Conservation (phyloP, 352 stramenopile genomes). For the Phytophthora foliorum region DNA sequence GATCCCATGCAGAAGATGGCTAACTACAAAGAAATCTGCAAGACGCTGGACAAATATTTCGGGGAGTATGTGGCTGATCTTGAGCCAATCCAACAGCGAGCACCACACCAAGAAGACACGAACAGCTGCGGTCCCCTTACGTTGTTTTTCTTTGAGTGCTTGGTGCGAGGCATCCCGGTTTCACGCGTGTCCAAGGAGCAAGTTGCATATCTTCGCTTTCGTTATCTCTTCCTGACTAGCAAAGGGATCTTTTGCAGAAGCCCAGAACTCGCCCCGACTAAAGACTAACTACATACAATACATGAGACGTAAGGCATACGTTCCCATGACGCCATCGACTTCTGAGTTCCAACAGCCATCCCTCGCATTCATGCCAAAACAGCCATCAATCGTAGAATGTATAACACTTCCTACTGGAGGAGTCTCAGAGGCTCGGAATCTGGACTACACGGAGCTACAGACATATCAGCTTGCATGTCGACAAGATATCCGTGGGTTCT, state of each 20-base stretch:
- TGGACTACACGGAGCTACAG: no score
- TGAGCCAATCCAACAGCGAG: background rate
- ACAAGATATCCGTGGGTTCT: no score
- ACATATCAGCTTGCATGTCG: no score
- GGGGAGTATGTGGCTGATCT: background rate
- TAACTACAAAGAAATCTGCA: background rate
- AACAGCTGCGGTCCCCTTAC: conserved; percentile 13
- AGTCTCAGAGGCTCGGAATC: no score
- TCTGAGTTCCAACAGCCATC: no score
- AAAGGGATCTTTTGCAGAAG: background rate
- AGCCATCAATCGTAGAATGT: no score
- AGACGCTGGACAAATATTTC: background rate
- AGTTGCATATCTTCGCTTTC: background rate
- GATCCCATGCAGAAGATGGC: background rate
- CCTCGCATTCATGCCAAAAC: no score
- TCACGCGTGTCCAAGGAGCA: background rate
- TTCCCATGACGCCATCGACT: no score
- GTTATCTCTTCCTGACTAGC: background rate
- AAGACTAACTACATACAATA: no score
- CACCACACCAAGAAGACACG: background rate
- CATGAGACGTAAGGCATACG: no score
- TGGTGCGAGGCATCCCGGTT: background rate
- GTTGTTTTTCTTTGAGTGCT: conserved; percentile 13
- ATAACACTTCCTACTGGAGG: no score
- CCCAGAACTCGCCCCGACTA: no score